phyloP scores from a whole-genome alignment of 805 yeast species.

The Suhomyces sp. region DNA sequence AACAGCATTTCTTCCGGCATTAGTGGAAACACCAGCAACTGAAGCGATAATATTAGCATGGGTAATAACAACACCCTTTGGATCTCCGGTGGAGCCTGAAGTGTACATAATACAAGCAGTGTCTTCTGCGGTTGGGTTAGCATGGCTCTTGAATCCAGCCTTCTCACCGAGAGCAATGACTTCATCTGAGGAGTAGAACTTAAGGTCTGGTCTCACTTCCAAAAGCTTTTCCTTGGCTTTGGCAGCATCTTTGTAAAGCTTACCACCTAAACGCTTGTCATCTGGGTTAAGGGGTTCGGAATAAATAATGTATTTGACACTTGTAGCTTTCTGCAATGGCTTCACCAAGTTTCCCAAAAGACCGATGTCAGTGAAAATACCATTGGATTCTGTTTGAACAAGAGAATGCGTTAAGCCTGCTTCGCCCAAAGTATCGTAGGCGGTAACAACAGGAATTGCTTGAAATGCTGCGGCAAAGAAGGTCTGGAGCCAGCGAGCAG shows the following conservation, averaged over 20 bases:
- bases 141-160: slow-evolving; percentile 29
- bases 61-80: slow-evolving; percentile 75
- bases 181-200: slow-evolving; percentile 63
- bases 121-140: slow-evolving; percentile 49
- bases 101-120: slow-evolving; percentile 80
- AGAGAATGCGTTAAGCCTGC: slow-evolving; percentile 83
- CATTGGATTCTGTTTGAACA: slow-evolving; percentile 73
- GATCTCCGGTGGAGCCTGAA: slow-evolving; percentile 82
- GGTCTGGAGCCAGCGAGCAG: slow-evolving; percentile 87
- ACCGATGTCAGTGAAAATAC: slow-evolving; percentile 79
- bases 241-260: slow-evolving; percentile 53
- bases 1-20: slow-evolving; percentile 53
- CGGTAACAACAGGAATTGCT: slow-evolving; percentile 84
- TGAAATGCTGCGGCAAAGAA: slow-evolving; percentile 78
- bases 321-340: slow-evolving; percentile 64
- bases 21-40: slow-evolving; percentile 72
- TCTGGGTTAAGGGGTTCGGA: slow-evolving; percentile 55
- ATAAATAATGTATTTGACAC: slow-evolving; percentile 69
- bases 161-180: slow-evolving; percentile 56
- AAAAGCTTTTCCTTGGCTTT: slow-evolving; percentile 57
- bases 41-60: slow-evolving; percentile 77
- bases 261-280: slow-evolving; percentile 66
- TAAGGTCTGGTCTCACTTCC: slow-evolving; percentile 72
- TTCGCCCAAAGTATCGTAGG: slow-evolving; percentile 93
- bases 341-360: slow-evolving; percentile 63